phyloP scores from a whole-genome alignment of 2,329 filamentous ascomycete genomes.

The Fusarium brachygibbosum region DNA sequence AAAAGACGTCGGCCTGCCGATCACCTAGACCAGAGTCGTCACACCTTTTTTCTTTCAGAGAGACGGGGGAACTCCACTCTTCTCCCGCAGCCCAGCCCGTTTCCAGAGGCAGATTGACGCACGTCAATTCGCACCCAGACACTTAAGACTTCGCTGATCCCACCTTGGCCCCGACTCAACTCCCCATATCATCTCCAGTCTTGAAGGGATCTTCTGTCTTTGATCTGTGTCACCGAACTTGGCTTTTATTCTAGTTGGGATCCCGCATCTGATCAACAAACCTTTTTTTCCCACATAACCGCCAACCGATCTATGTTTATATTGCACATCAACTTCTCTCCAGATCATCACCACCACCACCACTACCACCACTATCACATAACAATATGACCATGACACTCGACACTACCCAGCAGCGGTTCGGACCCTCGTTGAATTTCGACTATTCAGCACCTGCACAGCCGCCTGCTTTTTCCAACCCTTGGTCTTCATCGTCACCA shows the following conservation, averaged over 20 bases:
- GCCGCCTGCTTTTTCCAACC: constrained; percentile 87
- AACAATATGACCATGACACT: constrained; percentile 93
- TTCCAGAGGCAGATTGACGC: constrained; percentile 57
- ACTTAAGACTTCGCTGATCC: constrained; percentile 74
- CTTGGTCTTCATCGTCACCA: constrained; percentile 76
- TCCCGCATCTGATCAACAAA: constrained; percentile 68
- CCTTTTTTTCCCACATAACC: constrained; percentile 45
- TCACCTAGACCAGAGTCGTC: constrained; percentile 67
- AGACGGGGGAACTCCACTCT: constrained; percentile 55
- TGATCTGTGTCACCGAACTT: constrained; percentile 62
- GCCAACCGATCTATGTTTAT: constrained; percentile 46
- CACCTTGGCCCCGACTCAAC: constrained; percentile 55
- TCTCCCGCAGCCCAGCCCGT: constrained; percentile 57
- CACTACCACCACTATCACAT: constrained; percentile 33
- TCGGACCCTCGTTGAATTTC: constrained; percentile 81
- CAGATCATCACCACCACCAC: constrained; percentile 33
- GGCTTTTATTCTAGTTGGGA: constrained; percentile 60
- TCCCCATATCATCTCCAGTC: constrained; percentile 53
- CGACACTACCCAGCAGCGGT: constrained; percentile 87
- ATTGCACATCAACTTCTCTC: constrained; percentile 36
- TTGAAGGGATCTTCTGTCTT: constrained; percentile 55
- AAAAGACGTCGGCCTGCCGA: constrained; percentile 68
- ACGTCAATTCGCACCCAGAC: constrained; percentile 59
- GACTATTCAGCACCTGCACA: constrained; percentile 71
- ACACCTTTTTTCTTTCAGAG: constrained; percentile 57